Conservation (phyloP, 2,329 filamentous ascomycete genomes). For the Pseudohalonectria lignicola region DNA sequence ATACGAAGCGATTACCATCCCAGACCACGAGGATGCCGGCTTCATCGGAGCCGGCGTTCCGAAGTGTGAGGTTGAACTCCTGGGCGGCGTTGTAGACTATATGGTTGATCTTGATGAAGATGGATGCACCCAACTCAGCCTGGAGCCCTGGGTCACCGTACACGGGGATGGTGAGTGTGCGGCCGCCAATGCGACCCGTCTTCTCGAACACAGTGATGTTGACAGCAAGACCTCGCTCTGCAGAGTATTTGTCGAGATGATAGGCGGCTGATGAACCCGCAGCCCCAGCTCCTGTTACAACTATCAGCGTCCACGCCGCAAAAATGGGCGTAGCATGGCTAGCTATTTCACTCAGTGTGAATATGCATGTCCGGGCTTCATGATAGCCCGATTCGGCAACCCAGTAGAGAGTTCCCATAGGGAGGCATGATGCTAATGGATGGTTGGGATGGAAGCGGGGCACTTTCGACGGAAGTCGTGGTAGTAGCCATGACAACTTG, state of each 20-base stretch:
- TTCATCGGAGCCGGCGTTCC: slow-evolving; percentile 30
- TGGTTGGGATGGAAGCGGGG: too few relatives aligned
- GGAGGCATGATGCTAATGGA: too few relatives aligned
- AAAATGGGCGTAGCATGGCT: too few relatives aligned
- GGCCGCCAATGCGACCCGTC: slow-evolving; percentile 66
- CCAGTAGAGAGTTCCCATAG: too few relatives aligned
- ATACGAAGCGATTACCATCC: slow-evolving; percentile 69
- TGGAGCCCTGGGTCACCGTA: slow-evolving; percentile 56
- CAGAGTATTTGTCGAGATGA: slow-evolving; percentile 62
- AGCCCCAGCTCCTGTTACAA: slow-evolving; percentile 65
- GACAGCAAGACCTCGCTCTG: slow-evolving; percentile 44
- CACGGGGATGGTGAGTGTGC: slow-evolving; percentile 72
- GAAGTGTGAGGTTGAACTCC: slow-evolving; percentile 56
- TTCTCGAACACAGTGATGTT: slow-evolving; percentile 87
- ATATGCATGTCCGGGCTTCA: too few relatives aligned
- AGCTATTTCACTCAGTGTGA: too few relatives aligned
- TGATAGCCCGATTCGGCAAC: too few relatives aligned
- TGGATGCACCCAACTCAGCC: slow-evolving; percentile 81
- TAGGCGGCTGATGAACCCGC: slow-evolving; percentile 83
- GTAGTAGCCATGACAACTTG: too few relatives aligned
- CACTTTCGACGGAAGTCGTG: too few relatives aligned
- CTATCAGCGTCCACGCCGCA: too few relatives aligned
- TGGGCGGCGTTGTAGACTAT: slow-evolving; percentile 67
- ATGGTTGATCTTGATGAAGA: slow-evolving; percentile 77
- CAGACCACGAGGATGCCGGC: slow-evolving; percentile 64